These are phyloP conservation scores for Thelonectria olida DNA, from an alignment of 2,329 filamentous ascomycete genomes.

Conservation along the genomic window DNA sequence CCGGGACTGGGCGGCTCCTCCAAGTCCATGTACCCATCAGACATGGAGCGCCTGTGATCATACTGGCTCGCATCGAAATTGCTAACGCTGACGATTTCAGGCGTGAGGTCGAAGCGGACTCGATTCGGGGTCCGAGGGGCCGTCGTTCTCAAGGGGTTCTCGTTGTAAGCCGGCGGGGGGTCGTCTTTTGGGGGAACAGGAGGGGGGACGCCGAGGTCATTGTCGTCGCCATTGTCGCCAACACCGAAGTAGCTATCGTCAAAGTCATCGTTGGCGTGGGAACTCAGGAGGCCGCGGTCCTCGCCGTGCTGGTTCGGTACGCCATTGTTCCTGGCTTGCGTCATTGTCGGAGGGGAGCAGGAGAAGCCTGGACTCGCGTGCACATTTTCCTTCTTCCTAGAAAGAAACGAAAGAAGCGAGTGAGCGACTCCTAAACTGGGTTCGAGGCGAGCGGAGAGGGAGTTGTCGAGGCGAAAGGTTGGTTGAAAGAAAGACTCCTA, in stretches of 20 bases:
- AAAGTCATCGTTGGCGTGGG: slow-evolving; percentile 34
- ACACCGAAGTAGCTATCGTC: slow-evolving; percentile 40
- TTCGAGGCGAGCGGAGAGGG: neutral
- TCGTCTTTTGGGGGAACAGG: slow-evolving; percentile 25
- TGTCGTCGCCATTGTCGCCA: slow-evolving; percentile 27
- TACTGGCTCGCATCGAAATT: slow-evolving; percentile 27
- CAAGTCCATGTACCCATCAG: slow-evolving; percentile 58
- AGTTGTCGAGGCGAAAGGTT: neutral
- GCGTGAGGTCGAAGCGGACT: slow-evolving; percentile 75
- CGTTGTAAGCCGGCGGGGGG: slow-evolving; percentile 17
- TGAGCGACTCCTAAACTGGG: no score
- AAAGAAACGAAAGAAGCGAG: neutral
- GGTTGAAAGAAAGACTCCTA: neutral
- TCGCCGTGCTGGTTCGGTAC: slow-evolving; percentile 44
- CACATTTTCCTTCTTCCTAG: slow-evolving; percentile 34
- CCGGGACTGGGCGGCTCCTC: slow-evolving; percentile 57
- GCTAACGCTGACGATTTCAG: slow-evolving; percentile 51
- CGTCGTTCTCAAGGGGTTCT: slow-evolving; percentile 20
- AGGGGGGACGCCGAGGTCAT: slow-evolving; percentile 25
- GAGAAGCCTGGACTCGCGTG: slow-evolving; percentile 34
- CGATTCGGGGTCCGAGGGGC: slow-evolving; percentile 66
- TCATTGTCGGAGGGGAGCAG: slow-evolving; percentile 43
- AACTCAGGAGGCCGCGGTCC: slow-evolving; percentile 43
- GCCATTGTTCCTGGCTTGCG: slow-evolving; percentile 43
- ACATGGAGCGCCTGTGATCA: slow-evolving; percentile 32